These are phyloP conservation scores for Leishmania amazonensis DNA, from an alignment of 208 protist species.

Conservation along the genomic window DNA sequence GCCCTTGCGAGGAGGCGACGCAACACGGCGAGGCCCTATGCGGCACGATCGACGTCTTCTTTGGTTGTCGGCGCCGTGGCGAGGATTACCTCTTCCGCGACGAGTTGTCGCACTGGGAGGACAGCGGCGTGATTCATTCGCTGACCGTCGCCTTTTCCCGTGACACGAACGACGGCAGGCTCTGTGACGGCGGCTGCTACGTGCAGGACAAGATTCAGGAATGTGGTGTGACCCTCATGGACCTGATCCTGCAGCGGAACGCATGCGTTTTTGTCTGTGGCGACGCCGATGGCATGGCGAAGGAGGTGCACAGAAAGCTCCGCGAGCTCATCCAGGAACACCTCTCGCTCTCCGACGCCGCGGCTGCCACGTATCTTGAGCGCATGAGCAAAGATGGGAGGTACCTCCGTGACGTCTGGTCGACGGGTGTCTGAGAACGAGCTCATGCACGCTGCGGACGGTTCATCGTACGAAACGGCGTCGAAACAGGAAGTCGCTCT, in stretches of 20 bases:
- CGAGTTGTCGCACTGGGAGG: slow-evolving; percentile 49
- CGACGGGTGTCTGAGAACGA: background rate
- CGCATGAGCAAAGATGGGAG: slow-evolving; percentile 36
- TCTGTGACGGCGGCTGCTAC: slow-evolving; percentile 69
- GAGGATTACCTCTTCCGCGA: slow-evolving; percentile 59
- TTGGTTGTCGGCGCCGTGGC: slow-evolving; percentile 45
- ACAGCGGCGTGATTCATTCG: slow-evolving; percentile 33
- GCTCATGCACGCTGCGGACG: background rate
- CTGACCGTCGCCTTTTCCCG: slow-evolving; percentile 63
- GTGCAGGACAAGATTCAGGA: slow-evolving; percentile 71
- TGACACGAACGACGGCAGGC: slow-evolving; percentile 51
- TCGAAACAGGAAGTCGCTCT: no score
- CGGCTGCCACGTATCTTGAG: slow-evolving; percentile 35
- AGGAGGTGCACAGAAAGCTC: slow-evolving; percentile 54
- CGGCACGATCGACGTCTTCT: slow-evolving; percentile 55
- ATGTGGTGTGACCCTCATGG: slow-evolving; percentile 30
- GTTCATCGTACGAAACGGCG: background rate
- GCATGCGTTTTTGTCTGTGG: slow-evolving; percentile 72
- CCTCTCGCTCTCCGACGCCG: slow-evolving; percentile 17
- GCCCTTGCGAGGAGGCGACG: slow-evolving; percentile 11
- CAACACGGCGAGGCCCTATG: slow-evolving; percentile 11
- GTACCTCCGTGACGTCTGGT: slow-evolving; percentile 60
- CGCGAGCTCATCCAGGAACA: slow-evolving; percentile 47
- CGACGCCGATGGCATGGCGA: slow-evolving; percentile 66
- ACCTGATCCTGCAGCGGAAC: slow-evolving; percentile 46